Percentiles rank a stretch among this genome's conserved stretches.
These are phyloP conservation scores for Citrus mangshanensis DNA, from an alignment of 345 rosid genomes.

Conservation along the genomic window DNA sequence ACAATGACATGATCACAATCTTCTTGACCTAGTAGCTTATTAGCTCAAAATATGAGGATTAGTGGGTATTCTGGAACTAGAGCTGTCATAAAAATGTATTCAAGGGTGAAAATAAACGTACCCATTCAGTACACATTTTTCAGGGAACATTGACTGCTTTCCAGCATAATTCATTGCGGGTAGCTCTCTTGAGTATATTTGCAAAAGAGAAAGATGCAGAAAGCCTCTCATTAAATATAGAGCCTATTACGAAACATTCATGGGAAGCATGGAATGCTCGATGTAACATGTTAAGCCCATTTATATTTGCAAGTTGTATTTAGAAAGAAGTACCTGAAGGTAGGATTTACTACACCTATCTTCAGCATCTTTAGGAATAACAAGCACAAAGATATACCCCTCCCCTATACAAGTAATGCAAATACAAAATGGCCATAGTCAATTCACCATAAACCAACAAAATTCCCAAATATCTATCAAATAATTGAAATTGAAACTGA, in stretches of 20 bases:
- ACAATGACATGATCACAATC: conserved; percentile 4
- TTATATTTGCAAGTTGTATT: not conserved
- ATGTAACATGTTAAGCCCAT: not conserved
- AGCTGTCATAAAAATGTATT: not conserved
- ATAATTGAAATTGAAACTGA: not conserved
- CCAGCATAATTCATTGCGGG: conserved; percentile 73
- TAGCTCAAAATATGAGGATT: not conserved
- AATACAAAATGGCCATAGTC: conserved; percentile 8
- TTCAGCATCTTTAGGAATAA: conserved; percentile 53
- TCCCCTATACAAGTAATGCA: conserved; percentile 12
- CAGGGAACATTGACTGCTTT: conserved; percentile 60
- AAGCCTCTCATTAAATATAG: not conserved
- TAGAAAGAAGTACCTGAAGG: conserved; percentile 40
- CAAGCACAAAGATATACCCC: conserved; percentile 40
- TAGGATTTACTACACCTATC: conserved; percentile 34
- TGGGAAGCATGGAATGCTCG: not conserved
- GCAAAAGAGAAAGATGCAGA: conserved; percentile 4
- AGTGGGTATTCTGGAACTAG: conserved; percentile 5
- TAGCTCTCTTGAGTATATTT: conserved; percentile 54
- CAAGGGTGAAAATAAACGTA: conserved; percentile 20
- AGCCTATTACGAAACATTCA: not conserved
- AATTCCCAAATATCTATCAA: not conserved
- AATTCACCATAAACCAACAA: not conserved
- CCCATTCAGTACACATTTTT: conserved; percentile 68
- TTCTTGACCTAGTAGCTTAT: not conserved